These are phyloP conservation scores for Glutinoglossum americanum DNA, from an alignment of 495 filamentous ascomycete species.

Conservation along the genomic window DNA sequence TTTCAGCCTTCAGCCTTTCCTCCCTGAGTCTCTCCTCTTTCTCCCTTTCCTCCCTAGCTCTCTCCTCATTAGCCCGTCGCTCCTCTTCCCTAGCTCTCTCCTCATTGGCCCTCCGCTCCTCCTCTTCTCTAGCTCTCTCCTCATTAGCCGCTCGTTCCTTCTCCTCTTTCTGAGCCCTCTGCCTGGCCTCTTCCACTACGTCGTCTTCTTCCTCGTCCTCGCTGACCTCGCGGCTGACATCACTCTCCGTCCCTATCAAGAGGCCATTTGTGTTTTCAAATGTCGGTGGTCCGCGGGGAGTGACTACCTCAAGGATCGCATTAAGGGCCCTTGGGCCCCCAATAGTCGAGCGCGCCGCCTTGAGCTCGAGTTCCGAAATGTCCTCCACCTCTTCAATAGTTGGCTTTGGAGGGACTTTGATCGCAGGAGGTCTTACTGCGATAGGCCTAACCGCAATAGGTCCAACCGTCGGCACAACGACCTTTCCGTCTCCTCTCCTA, in stretches of 20 bases:
- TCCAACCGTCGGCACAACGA: background rate
- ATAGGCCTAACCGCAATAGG: background rate
- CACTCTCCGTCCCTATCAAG: background rate
- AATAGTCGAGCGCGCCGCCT: background rate
- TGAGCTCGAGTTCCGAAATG: background rate
- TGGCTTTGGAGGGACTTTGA: background rate
- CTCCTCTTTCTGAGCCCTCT: background rate
- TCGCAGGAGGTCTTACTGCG: background rate
- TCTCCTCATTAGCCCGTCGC: background rate
- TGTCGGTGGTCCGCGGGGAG: background rate
- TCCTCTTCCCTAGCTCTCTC: background rate
- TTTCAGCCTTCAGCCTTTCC: background rate
- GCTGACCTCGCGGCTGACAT: background rate
- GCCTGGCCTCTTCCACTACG: background rate
- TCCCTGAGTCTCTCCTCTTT: background rate
- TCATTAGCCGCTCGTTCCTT: background rate
- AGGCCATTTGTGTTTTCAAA: background rate
- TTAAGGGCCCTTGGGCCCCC: background rate
- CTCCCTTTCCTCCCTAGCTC: background rate
- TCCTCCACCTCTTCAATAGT: background rate
- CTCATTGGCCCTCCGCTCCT: background rate
- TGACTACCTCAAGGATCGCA: background rate
- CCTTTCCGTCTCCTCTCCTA: background rate
- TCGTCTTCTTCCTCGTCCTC: background rate
- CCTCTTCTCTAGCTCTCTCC: background rate